These are phyloP conservation scores for Tricholoma bakamatsutake DNA, from an alignment of 768 basidiomycete species.

Conservation along the genomic window DNA sequence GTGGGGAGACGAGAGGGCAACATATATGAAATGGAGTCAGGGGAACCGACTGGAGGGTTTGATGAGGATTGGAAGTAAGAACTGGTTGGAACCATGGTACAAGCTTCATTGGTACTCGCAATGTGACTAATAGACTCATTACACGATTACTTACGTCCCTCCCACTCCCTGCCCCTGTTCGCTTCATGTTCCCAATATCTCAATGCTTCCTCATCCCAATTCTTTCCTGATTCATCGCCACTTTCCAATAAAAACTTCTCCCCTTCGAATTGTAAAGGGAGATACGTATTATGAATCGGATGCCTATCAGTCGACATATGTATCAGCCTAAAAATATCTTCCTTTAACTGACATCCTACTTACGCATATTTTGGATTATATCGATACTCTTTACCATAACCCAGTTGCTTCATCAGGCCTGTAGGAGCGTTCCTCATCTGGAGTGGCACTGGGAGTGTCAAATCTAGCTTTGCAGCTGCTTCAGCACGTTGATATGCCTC, in stretches of 20 bases:
- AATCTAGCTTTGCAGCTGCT: constrained; percentile 47
- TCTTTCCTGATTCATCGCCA: constrained; percentile 38
- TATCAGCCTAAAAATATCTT: background rate
- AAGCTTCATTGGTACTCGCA: no score
- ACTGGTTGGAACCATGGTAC: background rate
- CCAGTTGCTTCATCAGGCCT: constrained; percentile 58
- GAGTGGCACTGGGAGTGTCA: constrained; percentile 58
- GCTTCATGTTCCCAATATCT: constrained; percentile 47
- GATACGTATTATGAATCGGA: constrained; percentile 59
- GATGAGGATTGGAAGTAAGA: background rate
- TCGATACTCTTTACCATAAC: constrained; percentile 57
- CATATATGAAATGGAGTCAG: constrained; percentile 14
- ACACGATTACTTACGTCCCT: constrained; percentile 30
- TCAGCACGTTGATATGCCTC: constrained; percentile 71
- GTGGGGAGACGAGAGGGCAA: background rate
- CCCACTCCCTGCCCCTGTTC: constrained; percentile 45
- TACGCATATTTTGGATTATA: constrained; percentile 58
- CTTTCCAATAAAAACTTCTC: constrained; percentile 39
- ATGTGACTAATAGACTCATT: no score
- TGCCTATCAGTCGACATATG: constrained; percentile 35
- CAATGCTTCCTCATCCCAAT: constrained; percentile 58
- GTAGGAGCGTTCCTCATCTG: constrained; percentile 78
- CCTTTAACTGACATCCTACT: constrained; percentile 13
- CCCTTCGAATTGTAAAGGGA: constrained; percentile 43
- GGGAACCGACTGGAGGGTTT: constrained; percentile 20